Evolutionary conservation across 129 eudicot species (phyloP).

Genomic region (carrot (Daucus carota)): DH1_v3.0 NC_030389.2:6308501-6309000

Average conservation of each 20-base stretch:
- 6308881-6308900: too few species aligned
- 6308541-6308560: conserved; percentile 33
- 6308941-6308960: neutral
- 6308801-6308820: too few species aligned
- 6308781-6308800: too few species aligned
- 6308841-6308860: too few species aligned
- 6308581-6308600: neutral
- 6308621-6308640: neutral
- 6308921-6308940: neutral
- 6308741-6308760: neutral
- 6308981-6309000: conserved; percentile 68
- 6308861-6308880: too few species aligned
- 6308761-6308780: neutral
- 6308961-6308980: conserved; percentile 70
- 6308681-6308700: too few species aligned
- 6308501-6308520: conserved; percentile 45
- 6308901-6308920: too few species aligned
- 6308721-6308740: neutral
- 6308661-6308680: neutral
- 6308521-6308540: conserved; percentile 56
- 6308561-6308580: neutral
- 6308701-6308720: neutral
- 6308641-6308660: neutral
- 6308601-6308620: neutral
- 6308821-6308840: too few species aligned